These are phyloP conservation scores for Botrytis hyacinthi DNA, from an alignment of 2,329 filamentous ascomycete genomes.

Conservation along the genomic window DNA sequence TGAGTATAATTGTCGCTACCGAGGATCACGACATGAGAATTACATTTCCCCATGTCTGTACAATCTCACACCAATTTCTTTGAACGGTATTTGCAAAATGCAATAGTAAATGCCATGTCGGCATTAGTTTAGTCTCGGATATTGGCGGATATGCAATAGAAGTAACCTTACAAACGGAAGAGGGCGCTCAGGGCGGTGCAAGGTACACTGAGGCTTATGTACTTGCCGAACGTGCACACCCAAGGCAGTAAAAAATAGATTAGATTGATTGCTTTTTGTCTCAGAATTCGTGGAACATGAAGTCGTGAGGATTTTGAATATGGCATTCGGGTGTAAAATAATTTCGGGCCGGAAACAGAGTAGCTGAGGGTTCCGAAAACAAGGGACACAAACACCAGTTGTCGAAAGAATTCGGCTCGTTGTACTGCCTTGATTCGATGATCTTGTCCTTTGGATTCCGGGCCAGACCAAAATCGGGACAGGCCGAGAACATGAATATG, in stretches of 20 bases:
- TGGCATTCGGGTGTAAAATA: not conserved
- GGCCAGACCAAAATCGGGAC: not conserved
- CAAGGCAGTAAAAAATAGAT: not conserved
- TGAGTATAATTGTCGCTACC: not conserved
- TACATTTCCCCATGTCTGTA: conserved; percentile 1
- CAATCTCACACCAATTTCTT: not conserved
- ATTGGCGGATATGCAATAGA: not conserved
- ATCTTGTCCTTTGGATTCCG: conserved; percentile 3
- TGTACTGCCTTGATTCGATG: not conserved
- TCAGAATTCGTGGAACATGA: not conserved
- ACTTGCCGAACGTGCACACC: not conserved
- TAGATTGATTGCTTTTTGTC: conserved; percentile 8
- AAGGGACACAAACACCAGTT: not conserved
- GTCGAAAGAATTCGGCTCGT: not conserved
- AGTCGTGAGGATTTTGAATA: not conserved
- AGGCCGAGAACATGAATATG: conserved; percentile 7
- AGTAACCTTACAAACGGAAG: not conserved
- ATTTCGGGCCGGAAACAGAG: conserved; percentile 9
- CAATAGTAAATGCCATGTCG: conserved; percentile 9
- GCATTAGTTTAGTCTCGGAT: conserved; percentile 8
- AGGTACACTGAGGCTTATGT: not conserved
- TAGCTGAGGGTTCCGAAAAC: not conserved
- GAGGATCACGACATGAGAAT: not conserved
- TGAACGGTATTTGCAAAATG: not conserved
- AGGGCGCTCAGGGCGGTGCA: conserved; percentile 1